Conservation (phyloP, 768 basidiomycete species). For the Tremella yokohamensis region DNA sequence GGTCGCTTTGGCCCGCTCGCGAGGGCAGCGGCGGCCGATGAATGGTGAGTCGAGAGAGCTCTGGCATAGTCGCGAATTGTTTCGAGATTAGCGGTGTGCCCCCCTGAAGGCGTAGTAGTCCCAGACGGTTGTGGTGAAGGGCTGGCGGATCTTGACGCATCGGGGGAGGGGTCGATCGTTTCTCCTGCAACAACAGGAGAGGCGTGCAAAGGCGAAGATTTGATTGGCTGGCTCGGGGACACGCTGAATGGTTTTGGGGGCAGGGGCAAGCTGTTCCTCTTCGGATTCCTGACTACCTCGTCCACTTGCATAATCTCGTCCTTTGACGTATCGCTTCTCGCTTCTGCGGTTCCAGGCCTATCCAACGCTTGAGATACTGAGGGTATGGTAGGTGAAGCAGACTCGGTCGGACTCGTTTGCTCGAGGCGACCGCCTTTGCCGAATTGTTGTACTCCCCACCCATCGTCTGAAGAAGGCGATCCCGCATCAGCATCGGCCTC, state of each 20-base stretch:
- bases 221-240: slow-evolving; percentile 30
- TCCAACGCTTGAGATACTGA: neutral
- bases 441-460: slow-evolving; percentile 43
- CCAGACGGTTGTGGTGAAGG: slow-evolving; percentile 8
- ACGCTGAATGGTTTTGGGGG: slow-evolving; percentile 4
- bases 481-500: slow-evolving; percentile 23
- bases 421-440: slow-evolving; percentile 28
- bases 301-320: neutral
- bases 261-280: neutral
- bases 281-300: neutral
- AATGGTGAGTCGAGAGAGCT: slow-evolving; percentile 13
- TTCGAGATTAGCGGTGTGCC: slow-evolving; percentile 22
- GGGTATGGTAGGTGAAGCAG: too few species aligned
- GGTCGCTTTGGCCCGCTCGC: neutral
- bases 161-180: slow-evolving; percentile 14
- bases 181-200: slow-evolving; percentile 23
- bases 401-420: slow-evolving; percentile 8
- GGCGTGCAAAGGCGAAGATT: slow-evolving; percentile 36
- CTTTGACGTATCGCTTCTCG: neutral
- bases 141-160: slow-evolving; percentile 18
- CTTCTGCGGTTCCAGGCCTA: neutral
- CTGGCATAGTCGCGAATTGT: slow-evolving; percentile 38
- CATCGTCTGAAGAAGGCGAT: slow-evolving; percentile 5
- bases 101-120: neutral
- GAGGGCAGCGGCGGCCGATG: neutral